Percentiles rank a stretch among this genome's conserved stretches.
phyloP scores from a whole-genome alignment of 805 yeast genomes.

The Deakozyma indianensis region DNA sequence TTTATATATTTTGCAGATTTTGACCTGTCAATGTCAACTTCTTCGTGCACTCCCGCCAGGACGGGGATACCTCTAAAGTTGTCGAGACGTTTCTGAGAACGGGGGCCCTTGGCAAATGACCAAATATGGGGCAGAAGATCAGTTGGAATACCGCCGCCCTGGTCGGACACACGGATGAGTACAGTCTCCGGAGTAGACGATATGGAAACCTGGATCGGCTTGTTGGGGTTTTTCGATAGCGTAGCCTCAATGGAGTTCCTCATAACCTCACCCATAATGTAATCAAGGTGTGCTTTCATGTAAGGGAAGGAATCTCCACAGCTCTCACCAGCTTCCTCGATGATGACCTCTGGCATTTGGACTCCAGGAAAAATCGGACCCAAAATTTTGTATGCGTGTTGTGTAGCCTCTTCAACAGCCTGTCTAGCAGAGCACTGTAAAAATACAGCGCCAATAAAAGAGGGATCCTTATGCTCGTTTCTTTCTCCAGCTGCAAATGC shows the following conservation, averaged over 20 bases:
- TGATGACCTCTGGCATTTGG: constrained; percentile 54
- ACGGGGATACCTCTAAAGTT: constrained; percentile 18
- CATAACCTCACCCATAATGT: constrained; percentile 73
- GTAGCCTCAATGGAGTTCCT: constrained; percentile 81
- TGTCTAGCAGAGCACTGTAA: constrained; percentile 62
- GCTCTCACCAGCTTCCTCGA: constrained; percentile 47
- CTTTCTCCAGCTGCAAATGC: constrained; percentile 37
- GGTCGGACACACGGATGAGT: constrained; percentile 69
- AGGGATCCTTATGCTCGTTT: constrained; percentile 25
- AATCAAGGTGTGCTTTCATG: constrained; percentile 74
- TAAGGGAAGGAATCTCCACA: constrained; percentile 57
- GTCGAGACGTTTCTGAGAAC: constrained; percentile 14
- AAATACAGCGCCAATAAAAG: constrained; percentile 60
- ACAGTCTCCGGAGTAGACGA: constrained; percentile 53
- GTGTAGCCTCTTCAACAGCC: constrained; percentile 35
- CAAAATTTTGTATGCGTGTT: constrained; percentile 23
- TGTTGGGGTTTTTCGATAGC: constrained; percentile 31
- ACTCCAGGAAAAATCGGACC: constrained; percentile 34
- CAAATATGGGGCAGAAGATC: constrained; percentile 52
- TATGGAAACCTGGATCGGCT: constrained; percentile 63
- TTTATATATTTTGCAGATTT: not conserved
- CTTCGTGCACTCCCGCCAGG: constrained; percentile 18
- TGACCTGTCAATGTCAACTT: constrained; percentile 7
- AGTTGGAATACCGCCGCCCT: constrained; percentile 73
- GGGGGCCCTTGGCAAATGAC: constrained; percentile 54